A percentile compares a stretch with the other conserved stretches of the same genome.
Evolutionary conservation across 768 basidiomycete species (phyloP).

Genomic region (Cyathus striatus): DNA sequence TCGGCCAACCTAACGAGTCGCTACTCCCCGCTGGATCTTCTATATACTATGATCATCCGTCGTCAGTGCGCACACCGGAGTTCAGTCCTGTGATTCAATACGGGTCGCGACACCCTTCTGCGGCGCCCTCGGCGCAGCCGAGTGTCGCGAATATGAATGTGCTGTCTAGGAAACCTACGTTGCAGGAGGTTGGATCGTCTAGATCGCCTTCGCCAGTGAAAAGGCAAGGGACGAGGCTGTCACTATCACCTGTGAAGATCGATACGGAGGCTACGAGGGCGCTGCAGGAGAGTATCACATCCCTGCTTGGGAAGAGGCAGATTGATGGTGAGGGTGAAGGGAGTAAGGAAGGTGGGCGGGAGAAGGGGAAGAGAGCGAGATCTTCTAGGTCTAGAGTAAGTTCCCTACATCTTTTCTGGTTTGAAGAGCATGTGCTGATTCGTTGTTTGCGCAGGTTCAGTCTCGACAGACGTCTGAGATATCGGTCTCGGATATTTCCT

Average conservation of each 20-base stretch:
- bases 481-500: slow-evolving; percentile 14
- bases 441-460: slow-evolving; percentile 29
- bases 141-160: neutral
- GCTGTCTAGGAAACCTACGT: slow-evolving; percentile 6
- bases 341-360: slow-evolving; percentile 8
- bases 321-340: slow-evolving; percentile 34
- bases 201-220: slow-evolving; percentile 53
- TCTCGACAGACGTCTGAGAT: slow-evolving; percentile 32
- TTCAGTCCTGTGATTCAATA: neutral
- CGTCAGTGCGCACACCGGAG: neutral
- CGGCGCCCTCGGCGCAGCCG: neutral
- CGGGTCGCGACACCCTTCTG: neutral
- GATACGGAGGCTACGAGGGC: slow-evolving; percentile 48
- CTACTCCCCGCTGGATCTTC: no score
- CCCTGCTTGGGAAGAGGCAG: slow-evolving; percentile 64
- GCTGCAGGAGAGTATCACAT: slow-evolving; percentile 64
- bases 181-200: slow-evolving; percentile 40
- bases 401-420: no score
- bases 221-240: slow-evolving; percentile 17
- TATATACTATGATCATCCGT: neutral
- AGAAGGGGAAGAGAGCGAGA: slow-evolving; percentile 31
- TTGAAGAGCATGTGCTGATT: no score
- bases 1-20: slow-evolving; percentile 28
- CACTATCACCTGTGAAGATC: slow-evolving; percentile 38
- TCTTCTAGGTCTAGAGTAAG: slow-evolving; percentile 31